phyloP scores from a whole-genome alignment of 306 rosid genomes.

The Carpinus fangiana region DNA sequence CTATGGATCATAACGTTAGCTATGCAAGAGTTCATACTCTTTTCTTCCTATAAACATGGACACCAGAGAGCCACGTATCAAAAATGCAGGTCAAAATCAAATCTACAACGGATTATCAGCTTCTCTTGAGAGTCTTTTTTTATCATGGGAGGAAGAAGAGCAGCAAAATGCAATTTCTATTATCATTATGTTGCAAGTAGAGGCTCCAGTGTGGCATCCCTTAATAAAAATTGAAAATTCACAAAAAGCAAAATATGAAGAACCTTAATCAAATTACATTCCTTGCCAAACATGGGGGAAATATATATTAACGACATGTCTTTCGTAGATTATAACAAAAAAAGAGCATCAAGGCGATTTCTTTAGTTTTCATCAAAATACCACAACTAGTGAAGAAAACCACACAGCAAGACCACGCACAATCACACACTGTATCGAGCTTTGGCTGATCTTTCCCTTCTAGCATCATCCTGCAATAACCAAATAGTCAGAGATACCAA shows the following conservation, averaged over 20 bases:
- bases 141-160: not conserved
- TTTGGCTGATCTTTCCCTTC: conserved; percentile 62
- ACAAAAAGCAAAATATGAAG: not conserved
- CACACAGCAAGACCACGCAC: conserved; percentile 15
- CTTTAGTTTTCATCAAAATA: not conserved
- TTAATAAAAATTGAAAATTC: not conserved
- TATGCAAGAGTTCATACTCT: not conserved
- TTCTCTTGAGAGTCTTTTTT: not conserved
- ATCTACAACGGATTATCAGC: not conserved
- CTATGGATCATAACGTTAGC: not conserved
- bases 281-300: not conserved
- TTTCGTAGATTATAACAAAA: not conserved
- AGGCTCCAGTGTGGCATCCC: not conserved
- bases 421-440: conserved; percentile 66
- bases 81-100: not conserved
- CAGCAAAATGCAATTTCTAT: not conserved
- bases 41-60: not conserved
- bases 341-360: not conserved
- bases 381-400: conserved; percentile 21
- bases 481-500: conserved; percentile 29
- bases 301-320: not conserved
- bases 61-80: not conserved
- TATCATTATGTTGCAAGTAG: not conserved
- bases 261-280: conserved; percentile 1
- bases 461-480: conserved; percentile 76